Evolutionary conservation across 805 yeast genomes (phyloP).

Genomic region (Metschnikowia borealis): DNA sequence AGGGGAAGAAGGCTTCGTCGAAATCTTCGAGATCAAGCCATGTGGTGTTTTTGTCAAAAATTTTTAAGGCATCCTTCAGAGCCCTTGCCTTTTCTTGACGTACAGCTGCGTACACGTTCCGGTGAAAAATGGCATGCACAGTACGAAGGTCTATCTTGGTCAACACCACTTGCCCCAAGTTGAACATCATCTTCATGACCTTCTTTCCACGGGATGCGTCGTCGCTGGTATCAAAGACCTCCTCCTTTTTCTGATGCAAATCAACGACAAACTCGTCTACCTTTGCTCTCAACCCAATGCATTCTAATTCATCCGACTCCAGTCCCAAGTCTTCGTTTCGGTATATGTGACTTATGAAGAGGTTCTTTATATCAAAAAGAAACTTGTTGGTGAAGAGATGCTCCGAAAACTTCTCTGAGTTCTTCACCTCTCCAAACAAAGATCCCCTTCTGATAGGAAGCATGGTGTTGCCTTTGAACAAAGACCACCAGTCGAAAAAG

Average conservation of each 20-base stretch:
- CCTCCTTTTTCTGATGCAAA: conserved; percentile 40
- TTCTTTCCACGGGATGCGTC: conserved; percentile 46
- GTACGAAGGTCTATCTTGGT: conserved; percentile 57
- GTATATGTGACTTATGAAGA: conserved; percentile 72
- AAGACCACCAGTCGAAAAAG: conserved; percentile 82
- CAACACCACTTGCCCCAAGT: conserved; percentile 59
- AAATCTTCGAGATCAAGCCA: conserved; percentile 67
- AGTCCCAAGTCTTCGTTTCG: conserved; percentile 43
- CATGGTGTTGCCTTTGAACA: conserved; percentile 74
- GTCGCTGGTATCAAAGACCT: conserved; percentile 34
- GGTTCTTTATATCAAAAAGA: conserved; percentile 65
- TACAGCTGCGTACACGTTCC: conserved; percentile 21
- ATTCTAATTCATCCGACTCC: conserved; percentile 42
- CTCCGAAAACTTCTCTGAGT: conserved; percentile 66
- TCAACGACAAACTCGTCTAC: conserved; percentile 37
- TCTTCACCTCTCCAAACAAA: conserved; percentile 55
- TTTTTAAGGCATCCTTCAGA: conserved; percentile 20
- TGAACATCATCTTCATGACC: conserved; percentile 55
- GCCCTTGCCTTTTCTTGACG: conserved; percentile 5
- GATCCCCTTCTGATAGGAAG: conserved; percentile 76
- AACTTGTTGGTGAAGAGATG: conserved; percentile 78
- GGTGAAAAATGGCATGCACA: conserved; percentile 44
- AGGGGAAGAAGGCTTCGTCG: conserved; percentile 50
- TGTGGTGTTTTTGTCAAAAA: conserved; percentile 50
- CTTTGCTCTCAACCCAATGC: conserved; percentile 62